Evolutionary conservation across 495 filamentous ascomycete genomes (phyloP), one percentile per base, ranked within the genome.

Genomic region (Pyronema omphalodes): DNA sequence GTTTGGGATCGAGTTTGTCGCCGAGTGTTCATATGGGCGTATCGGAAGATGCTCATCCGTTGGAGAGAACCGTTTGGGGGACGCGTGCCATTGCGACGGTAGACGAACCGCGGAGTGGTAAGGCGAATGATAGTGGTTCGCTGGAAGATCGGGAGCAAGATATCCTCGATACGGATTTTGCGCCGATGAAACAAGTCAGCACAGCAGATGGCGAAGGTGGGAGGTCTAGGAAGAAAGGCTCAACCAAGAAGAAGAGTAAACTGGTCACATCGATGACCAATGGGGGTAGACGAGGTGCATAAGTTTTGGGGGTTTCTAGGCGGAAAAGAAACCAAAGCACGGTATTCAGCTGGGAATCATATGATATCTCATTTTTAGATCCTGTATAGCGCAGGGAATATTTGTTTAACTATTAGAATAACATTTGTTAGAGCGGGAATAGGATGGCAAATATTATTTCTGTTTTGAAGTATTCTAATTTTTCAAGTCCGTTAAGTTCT

Each of bases 261-360:
- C 59, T 56, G 44, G 62, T 64, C 37, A 63, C 60, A 4, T 43
- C 65, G 43, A 66, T 66, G 63, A 66, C 62, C 12, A 66, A 66
- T 55, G 63, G 62, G 6, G 63, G 63, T 17, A 66, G 60, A 55
- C 58, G 63, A 12, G 63, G 63, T 1, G 62, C 62, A 11, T 65
- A 43, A 61, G 1, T 17, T 12, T 12, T 12, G 11, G 11, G n/a
- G 39, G 11, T 41, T 41, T 41, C 15, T 41, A 41, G 39, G 39
- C 39, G 39, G 39, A 41, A 41, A 29, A 29, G 23, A 29, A 29
- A 29, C 23, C 23, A 29, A 29, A 29, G 5, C 1, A 29, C 23
- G 1, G 23, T 29, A 29, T 29, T 29, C 23, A 29, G 23, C 1
- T 29, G 23, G 23, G 23, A 29, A 29, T 29, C 2, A 29, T 1